Conservation (phyloP, 2,329 filamentous ascomycete genomes). For the Fusarium sp. region DNA sequence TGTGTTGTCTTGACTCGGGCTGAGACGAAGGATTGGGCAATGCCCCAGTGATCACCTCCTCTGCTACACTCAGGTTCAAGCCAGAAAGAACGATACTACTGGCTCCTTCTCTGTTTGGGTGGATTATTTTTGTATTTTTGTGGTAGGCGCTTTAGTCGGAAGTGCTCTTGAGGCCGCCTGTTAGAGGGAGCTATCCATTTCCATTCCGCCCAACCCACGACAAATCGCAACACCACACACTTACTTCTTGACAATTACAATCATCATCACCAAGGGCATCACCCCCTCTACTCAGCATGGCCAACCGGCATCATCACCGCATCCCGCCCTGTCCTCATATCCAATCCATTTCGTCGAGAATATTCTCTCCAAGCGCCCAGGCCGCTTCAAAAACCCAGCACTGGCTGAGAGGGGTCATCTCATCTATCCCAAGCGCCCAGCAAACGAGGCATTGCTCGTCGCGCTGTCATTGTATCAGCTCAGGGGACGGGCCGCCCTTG, state of each 20-base stretch:
- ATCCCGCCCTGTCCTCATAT: not conserved
- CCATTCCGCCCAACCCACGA: not conserved
- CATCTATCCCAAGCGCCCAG: conserved; percentile 3
- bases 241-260: conserved; percentile 16
- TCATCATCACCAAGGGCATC: not conserved
- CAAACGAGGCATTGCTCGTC: conserved; percentile 8
- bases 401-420: not conserved
- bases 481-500: conserved; percentile 22
- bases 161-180: not conserved
- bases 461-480: conserved; percentile 14
- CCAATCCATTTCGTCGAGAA: conserved; percentile 10
- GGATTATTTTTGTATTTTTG: conserved; percentile 11
- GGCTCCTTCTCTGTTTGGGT: not conserved
- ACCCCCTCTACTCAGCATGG: conserved; percentile 7
- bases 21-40: conserved; percentile 7
- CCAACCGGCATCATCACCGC: conserved; percentile 1
- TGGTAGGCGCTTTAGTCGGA: not conserved
- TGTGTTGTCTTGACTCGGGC: conserved; percentile 6
- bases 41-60: not conserved
- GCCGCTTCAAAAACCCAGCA: conserved; percentile 3
- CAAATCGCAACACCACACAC: not conserved
- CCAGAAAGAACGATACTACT: not conserved
- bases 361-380: conserved; percentile 12
- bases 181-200: not conserved
- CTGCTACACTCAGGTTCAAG: not conserved